Base-by-base conservation (phyloP, 2,329 filamentous ascomycete genomes). In the Cladophialophora chaetospira region DNA sequence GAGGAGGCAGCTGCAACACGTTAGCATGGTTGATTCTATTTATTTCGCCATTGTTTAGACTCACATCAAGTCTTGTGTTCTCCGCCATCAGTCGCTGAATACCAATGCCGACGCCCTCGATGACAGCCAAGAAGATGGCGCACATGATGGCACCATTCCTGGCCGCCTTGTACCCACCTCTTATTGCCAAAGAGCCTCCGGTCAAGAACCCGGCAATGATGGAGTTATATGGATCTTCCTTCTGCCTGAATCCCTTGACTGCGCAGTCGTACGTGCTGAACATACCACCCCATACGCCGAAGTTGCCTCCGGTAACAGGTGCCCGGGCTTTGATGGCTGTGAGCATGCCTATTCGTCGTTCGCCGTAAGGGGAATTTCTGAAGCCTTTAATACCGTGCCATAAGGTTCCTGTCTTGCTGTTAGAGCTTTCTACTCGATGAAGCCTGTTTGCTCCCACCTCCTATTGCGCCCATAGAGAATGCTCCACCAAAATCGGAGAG, bases 141-240 rank as follows among this genome's bases (percentile, higher is more conserved):
- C 94, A 97, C 66, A 93, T 94, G 69, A 99, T 97, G 62, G 94
- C 94, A 59, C 91, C 92, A 76, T 97, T 97, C 68, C 94, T 83
- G 63, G 94, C 91, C 19, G 93, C 91, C 79, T 90, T 92, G 74
- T 88, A 88, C 57, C 94, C 94, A 68, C 94, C 94, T 77, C 94
- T 85, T 62, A 97, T 87, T 49, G 94, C 94, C 29, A 99, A 82
- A 26, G 93, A 85, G 66, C 94, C 94, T 69, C 91, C 92, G 3
- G 94, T 97, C 75, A 97, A 93, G 82, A 97, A 97, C 52, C 94
- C 94, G 38, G 93, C 94, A 67, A 93, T 95, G 73, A 99, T 97
- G 69, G 92, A 91, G 77, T 97, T 97, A 79, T 91, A 97, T 11
- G 94, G 91, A 73, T 97, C 94, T 75, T 99, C 94, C 86, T 97